Conservation (phyloP, 192 early-diverging fungal genomes). For the Globomyces pollinis-pini region DNA sequence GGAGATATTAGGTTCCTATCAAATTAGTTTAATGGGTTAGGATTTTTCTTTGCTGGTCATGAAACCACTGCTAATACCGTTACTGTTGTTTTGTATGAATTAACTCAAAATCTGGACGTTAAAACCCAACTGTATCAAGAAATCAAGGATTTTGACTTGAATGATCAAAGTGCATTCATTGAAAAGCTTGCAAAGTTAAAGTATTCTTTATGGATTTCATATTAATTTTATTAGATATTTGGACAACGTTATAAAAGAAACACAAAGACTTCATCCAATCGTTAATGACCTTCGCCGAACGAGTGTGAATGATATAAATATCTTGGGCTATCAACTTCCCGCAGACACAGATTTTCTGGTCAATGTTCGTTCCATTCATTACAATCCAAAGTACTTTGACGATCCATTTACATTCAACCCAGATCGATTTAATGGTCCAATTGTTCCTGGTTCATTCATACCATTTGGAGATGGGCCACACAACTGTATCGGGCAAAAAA, state of each 20-base stretch:
- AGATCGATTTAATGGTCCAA: conserved; percentile 20
- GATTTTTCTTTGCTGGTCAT: conserved; percentile 17
- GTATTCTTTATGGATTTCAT: conserved; percentile 17
- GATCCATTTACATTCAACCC: conserved; percentile 31
- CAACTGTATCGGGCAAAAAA: conserved; percentile 39
- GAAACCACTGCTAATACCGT: conserved; percentile 13
- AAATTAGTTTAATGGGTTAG: no score
- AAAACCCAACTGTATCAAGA: neutral
- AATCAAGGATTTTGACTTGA: conserved; percentile 7
- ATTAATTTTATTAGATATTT: no score
- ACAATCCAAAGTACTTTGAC: neutral
- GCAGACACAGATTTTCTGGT: neutral
- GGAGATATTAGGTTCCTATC: no score
- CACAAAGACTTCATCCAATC: conserved; percentile 24
- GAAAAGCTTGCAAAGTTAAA: conserved; percentile 9
- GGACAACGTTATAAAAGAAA: conserved; percentile 38
- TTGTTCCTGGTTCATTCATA: conserved; percentile 25
- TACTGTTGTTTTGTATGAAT: neutral
- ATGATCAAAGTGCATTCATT: neutral
- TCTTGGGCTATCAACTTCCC: neutral
- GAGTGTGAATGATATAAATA: neutral
- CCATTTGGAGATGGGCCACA: conserved; percentile 35
- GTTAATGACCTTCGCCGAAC: conserved; percentile 3
- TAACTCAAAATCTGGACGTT: conserved; percentile 1
- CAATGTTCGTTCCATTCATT: neutral